A percentile compares a stretch with the other conserved stretches of the same genome.
phyloP scores from a whole-genome alignment of 768 basidiomycete species.

The Tremella mesenterica region DNA sequence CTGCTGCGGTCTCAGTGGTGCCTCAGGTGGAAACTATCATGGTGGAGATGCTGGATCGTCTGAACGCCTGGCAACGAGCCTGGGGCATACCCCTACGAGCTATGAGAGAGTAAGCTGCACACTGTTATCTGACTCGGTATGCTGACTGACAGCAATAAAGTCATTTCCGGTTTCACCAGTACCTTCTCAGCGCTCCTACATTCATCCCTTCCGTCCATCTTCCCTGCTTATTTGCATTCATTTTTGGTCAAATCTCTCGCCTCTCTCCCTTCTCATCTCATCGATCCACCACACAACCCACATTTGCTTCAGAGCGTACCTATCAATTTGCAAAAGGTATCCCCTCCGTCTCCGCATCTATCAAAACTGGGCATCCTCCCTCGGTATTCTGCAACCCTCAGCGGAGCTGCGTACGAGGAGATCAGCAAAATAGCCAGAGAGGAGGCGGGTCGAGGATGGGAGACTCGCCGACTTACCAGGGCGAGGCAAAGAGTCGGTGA shows the following conservation, averaged over 20 bases:
- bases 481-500: conserved; percentile 69
- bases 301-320: conserved; percentile 17
- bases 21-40: conserved; percentile 14
- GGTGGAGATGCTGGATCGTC: conserved; percentile 31
- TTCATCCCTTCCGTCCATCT: conserved; percentile 21
- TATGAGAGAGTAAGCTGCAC: conserved; percentile 24
- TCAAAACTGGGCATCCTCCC: conserved; percentile 31
- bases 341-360: conserved; percentile 29
- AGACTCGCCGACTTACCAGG: conserved; percentile 54
- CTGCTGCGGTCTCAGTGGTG: conserved; percentile 3
- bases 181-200: conserved; percentile 36
- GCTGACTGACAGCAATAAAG: conserved; percentile 16
- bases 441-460: conserved; percentile 58
- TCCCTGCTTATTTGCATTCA: conserved; percentile 26
- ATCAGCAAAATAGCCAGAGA: conserved; percentile 66
- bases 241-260: conserved; percentile 30
- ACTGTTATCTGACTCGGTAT: neutral
- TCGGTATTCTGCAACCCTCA: conserved; percentile 50
- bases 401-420: conserved; percentile 73
- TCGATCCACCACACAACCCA: conserved; percentile 9
- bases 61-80: conserved; percentile 34
- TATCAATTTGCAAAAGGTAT: conserved; percentile 22
- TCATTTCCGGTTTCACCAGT: conserved; percentile 22
- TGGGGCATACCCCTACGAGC: conserved; percentile 33
- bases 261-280: conserved; percentile 10